Evolutionary conservation across 495 filamentous ascomycete genomes (phyloP).

Genomic region (Lineolata rhizophorae): DNA sequence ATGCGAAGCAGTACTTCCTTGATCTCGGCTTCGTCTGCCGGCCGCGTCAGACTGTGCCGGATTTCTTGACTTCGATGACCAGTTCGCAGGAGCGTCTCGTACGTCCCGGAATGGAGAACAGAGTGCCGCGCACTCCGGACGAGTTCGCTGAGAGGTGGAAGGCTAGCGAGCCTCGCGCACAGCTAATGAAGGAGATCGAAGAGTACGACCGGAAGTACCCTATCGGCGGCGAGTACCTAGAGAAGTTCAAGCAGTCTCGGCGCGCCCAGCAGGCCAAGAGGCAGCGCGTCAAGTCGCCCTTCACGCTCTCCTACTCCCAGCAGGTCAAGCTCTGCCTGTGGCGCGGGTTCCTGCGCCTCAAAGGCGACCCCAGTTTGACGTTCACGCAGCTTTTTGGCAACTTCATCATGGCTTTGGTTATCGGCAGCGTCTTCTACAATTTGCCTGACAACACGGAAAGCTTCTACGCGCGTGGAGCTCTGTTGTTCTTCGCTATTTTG

Average conservation of each 20-base stretch:
- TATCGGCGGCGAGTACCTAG: slow-evolving; percentile 36
- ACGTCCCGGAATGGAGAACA: slow-evolving; percentile 35
- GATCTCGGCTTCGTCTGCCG: slow-evolving; percentile 39
- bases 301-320: slow-evolving; percentile 48
- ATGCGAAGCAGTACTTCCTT: slow-evolving; percentile 19
- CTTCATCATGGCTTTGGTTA: slow-evolving; percentile 49
- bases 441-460: slow-evolving; percentile 34
- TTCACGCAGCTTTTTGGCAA: slow-evolving; percentile 53
- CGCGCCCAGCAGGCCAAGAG: slow-evolving; percentile 42
- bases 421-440: slow-evolving; percentile 68
- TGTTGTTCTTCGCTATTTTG: slow-evolving; percentile 76
- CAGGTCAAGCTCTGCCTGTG: slow-evolving; percentile 54
- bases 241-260: slow-evolving; percentile 46
- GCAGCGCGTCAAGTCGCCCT: slow-evolving; percentile 39
- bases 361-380: slow-evolving; percentile 49
- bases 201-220: slow-evolving; percentile 41
- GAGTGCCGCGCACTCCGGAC: slow-evolving; percentile 44
- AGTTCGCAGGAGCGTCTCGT: slow-evolving; percentile 39
- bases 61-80: slow-evolving; percentile 55
- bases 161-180: slow-evolving; percentile 41
- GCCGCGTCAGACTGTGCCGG: slow-evolving; percentile 37
- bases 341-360: slow-evolving; percentile 49
- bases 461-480: slow-evolving; percentile 60
- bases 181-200: slow-evolving; percentile 48
- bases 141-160: slow-evolving; percentile 57